Evolutionary conservation across 345 rosid genomes (phyloP), one percentile per base, ranked within the genome.

Genomic region (Syzygium oleosum): DNA sequence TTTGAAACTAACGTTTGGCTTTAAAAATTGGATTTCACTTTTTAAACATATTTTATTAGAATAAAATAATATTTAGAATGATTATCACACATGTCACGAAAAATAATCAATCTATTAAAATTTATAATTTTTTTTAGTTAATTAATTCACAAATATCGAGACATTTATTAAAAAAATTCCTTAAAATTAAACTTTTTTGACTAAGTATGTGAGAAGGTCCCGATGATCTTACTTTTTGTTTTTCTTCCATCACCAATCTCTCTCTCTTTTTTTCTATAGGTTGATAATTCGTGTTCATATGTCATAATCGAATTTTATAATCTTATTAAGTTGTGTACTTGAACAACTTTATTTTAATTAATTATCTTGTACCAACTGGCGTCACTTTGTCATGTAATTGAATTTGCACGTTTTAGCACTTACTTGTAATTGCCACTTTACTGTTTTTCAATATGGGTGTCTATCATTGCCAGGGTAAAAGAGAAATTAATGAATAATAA

Each of bases 1-100:
- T 4, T 73, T 0, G 27, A 68, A 23, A 38, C 41, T 27, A 0
- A 34, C 0, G 25, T 0, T 9, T 19, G 25, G 12, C 38, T 38
- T 55, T 8, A 55, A 21, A 55, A 55, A 22, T 73, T 73, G 49
- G 7, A 73, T 12, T 34, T 73, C 80, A 19, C 25, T 38, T 19
- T 7, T 4, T 19, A 34, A 38, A 25, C 27, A 73, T 73, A 19
- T 73, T 0, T 73, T 17, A 73, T 73, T 73, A 34, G 21, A 16
- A 61, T 16, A 53, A 13, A 17, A 4, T 3, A 34, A 1, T 34
- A 31, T 8, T 31, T 1, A 9, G 9, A 34, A 17, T 9, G 34
- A 17, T 17, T 9, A 68, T 34, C 3, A 4, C 1, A 10, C 79
- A 68, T 2, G 4, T 68, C 46, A 68, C 11, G 23, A 34, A 68